Evolutionary conservation across 768 basidiomycete genomes (phyloP), one percentile per base, ranked within the genome.

Genomic region (Lentinula sp.): DNA sequence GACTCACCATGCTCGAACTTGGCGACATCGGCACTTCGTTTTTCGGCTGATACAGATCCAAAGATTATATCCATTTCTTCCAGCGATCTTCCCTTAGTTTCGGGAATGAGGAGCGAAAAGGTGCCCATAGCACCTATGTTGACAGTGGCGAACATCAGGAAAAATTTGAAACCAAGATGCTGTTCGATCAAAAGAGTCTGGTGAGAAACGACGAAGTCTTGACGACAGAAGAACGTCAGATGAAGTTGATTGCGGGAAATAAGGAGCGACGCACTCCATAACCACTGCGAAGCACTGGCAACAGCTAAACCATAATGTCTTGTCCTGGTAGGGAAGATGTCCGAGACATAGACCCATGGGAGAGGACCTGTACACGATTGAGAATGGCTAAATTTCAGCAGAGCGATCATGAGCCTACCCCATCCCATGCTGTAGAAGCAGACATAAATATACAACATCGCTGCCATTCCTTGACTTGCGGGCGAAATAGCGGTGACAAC

Each of bases 281-380:
- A 67, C 84, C 91, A 93, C 60, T 94, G 93, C 2, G 89, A 85
- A 15, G 85, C 84, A 61, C 87, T 87, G 0, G 87, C 93, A 4
- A 85, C 73, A 0, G 90, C 81, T 20, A 94, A 75, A 41, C 93
- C 93, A 66, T 88, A 92, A 66, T 91, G 88, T 60, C 92, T 78
- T 15, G 91, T 92, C 46, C 91, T 77, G 13, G 90, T 94, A 6
- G 89, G 88, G 81, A 94, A 94, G 66, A 95, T 92, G 70, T 95
- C 93, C 5, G 90, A 78, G 46, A 87, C 88, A 65, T 87, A 88
- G 20, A 90, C 82, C 76, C 74, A 81, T 9, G 85, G 85, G 23
- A 86, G 74, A 12, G 85, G 85, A 39, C 60, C 60, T 61, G 13
- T 18, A 37, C 16, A n/a, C 23, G 15, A 39, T 10, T 23, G 16